These are phyloP conservation scores for Venturia oleaginea DNA, from an alignment of 2,329 filamentous ascomycete genomes.

Conservation along the genomic window DNA sequence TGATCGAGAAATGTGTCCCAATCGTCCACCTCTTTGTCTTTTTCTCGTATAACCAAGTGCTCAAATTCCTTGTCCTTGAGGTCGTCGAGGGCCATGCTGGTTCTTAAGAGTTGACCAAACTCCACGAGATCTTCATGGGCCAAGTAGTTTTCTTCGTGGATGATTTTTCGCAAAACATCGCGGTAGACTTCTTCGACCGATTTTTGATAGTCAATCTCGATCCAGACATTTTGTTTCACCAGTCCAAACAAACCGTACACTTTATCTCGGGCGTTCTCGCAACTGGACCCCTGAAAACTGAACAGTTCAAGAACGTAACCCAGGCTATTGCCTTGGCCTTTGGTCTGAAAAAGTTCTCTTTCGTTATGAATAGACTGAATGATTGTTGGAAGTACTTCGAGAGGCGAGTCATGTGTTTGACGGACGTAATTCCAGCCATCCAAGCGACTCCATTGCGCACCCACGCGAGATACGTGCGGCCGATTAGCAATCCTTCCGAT, in stretches of 20 bases:
- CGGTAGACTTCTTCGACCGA: neutral
- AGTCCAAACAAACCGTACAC: conserved; percentile 1
- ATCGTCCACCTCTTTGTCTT: neutral
- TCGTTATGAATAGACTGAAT: neutral
- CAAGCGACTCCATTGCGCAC: too few species aligned
- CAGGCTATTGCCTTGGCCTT: neutral
- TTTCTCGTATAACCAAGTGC: neutral
- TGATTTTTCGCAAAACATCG: neutral
- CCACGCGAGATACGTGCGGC: too few species aligned
- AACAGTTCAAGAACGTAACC: neutral
- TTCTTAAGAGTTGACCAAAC: neutral
- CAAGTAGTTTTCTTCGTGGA: neutral
- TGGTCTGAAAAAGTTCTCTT: neutral
- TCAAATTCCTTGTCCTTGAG: neutral
- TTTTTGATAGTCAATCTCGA: neutral
- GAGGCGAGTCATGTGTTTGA: too few species aligned
- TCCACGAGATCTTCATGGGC: neutral
- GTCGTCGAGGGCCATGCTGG: neutral
- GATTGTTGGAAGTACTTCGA: neutral
- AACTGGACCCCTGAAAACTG: neutral
- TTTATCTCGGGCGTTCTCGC: neutral
- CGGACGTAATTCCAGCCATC: too few species aligned
- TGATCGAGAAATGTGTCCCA: neutral
- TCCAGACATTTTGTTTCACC: neutral
- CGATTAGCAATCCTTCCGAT: too few species aligned